phyloP scores from a whole-genome alignment of 78 protist species.

The Dictyostelium capitatum region DNA sequence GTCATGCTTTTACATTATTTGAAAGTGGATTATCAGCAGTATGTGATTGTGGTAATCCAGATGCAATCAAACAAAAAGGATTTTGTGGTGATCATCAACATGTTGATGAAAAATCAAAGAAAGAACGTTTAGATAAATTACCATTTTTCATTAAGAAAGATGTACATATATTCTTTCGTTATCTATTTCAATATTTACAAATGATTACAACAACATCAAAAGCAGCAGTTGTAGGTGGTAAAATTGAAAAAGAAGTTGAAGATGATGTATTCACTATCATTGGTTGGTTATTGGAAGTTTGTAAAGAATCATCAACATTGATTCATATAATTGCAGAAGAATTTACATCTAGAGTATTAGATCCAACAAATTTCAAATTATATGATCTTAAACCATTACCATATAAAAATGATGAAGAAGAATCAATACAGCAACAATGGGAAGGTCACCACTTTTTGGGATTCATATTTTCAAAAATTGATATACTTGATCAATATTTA shows the following conservation, averaged over 20 bases:
- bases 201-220: neutral
- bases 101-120: constrained; percentile 31
- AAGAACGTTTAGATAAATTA: neutral
- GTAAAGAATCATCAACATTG: constrained; percentile 43
- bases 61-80: constrained; percentile 20
- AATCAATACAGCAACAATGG: constrained; percentile 2
- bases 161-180: constrained; percentile 64
- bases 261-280: neutral
- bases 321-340: constrained; percentile 69
- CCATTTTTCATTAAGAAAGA: constrained; percentile 39
- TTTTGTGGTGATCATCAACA: constrained; percentile 46
- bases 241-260: neutral
- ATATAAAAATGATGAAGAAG: neutral
- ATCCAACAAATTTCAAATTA: neutral
- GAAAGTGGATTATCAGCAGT: constrained; percentile 48
- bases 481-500: constrained; percentile 6
- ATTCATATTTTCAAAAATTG: constrained; percentile 4
- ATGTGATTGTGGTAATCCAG: constrained; percentile 82
- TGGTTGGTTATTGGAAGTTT: constrained; percentile 43
- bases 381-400: constrained; percentile 4
- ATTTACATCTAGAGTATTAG: constrained; percentile 26
- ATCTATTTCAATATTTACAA: constrained; percentile 51
- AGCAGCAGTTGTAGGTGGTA: neutral
- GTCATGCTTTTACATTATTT: constrained; percentile 44
- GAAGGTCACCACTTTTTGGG: constrained; percentile 58